phyloP scores from a whole-genome alignment of 805 yeast species.

The Starmerella tilneyi region DNA sequence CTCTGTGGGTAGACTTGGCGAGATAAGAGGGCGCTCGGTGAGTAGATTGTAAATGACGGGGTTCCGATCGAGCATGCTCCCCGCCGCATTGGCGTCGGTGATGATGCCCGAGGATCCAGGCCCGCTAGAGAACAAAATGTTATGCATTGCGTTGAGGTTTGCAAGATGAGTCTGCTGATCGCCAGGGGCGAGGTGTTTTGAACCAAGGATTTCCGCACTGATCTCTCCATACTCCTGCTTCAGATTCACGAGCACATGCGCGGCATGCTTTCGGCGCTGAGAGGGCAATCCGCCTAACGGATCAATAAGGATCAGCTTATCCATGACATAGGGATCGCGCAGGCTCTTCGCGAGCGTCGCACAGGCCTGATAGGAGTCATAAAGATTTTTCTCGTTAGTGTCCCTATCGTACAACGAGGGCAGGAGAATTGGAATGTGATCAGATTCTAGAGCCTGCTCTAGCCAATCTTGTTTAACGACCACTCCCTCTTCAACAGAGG shows the following conservation, averaged over 20 bases:
- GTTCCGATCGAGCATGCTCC: slow-evolving; percentile 44
- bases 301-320: slow-evolving; percentile 72
- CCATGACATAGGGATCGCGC: slow-evolving; percentile 38
- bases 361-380: slow-evolving; percentile 36
- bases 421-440: slow-evolving; percentile 41
- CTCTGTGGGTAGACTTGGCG: slow-evolving; percentile 77
- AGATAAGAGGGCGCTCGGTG: slow-evolving; percentile 82
- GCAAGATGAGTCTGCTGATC: slow-evolving; percentile 38
- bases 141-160: slow-evolving; percentile 58
- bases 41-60: slow-evolving; percentile 83
- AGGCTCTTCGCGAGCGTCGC: slow-evolving; percentile 35
- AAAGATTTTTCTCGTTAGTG: slow-evolving; percentile 35
- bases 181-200: slow-evolving; percentile 33
- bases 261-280: slow-evolving; percentile 60
- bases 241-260: slow-evolving; percentile 75
- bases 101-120: slow-evolving; percentile 66
- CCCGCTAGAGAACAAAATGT: slow-evolving; percentile 43
- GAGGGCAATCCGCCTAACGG: slow-evolving; percentile 87
- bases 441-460: slow-evolving; percentile 37
- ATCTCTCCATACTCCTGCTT: slow-evolving; percentile 70
- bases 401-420: slow-evolving; percentile 60
- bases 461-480: slow-evolving; percentile 33
- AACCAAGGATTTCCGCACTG: slow-evolving; percentile 44
- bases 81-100: slow-evolving; percentile 72
- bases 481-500: slow-evolving; percentile 24